Percentiles rank a stretch among this genome's conserved stretches.
Conservation (phyloP, 148 eudicot species). For the Polygonum aviculare region DNA sequence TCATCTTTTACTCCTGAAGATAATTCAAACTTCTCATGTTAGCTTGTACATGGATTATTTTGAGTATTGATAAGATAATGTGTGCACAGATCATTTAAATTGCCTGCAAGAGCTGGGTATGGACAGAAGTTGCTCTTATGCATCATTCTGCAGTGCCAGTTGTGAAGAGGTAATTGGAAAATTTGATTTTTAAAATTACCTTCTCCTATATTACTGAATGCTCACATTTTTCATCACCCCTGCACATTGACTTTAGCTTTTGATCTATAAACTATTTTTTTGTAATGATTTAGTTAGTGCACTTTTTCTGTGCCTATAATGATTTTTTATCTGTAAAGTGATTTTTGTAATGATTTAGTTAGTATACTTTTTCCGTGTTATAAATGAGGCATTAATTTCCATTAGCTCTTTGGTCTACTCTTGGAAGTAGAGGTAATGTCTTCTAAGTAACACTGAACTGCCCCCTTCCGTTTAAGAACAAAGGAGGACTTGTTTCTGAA, state of each 20-base stretch:
- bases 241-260: not conserved
- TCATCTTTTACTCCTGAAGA: not conserved
- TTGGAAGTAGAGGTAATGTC: not conserved
- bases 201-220: not conserved
- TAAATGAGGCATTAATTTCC: not conserved
- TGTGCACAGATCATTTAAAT: slow-evolving; percentile 61
- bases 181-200: not conserved
- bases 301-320: not conserved
- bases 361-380: not conserved
- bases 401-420: not conserved
- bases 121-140: slow-evolving; percentile 24
- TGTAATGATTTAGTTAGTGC: not conserved
- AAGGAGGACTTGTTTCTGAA: not conserved
- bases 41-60: not conserved
- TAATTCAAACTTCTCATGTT: not conserved
- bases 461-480: not conserved
- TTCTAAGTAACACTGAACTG: not conserved
- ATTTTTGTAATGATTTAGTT: not conserved
- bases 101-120: slow-evolving; percentile 41
- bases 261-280: not conserved
- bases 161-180: slow-evolving; percentile 60
- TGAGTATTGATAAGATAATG: slow-evolving; percentile 5
- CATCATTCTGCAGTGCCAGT: slow-evolving; percentile 68
- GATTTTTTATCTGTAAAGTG: not conserved
- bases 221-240: not conserved